These are phyloP conservation scores for Penicillium fimorum DNA, from an alignment of 495 filamentous ascomycete species.

Conservation along the genomic window DNA sequence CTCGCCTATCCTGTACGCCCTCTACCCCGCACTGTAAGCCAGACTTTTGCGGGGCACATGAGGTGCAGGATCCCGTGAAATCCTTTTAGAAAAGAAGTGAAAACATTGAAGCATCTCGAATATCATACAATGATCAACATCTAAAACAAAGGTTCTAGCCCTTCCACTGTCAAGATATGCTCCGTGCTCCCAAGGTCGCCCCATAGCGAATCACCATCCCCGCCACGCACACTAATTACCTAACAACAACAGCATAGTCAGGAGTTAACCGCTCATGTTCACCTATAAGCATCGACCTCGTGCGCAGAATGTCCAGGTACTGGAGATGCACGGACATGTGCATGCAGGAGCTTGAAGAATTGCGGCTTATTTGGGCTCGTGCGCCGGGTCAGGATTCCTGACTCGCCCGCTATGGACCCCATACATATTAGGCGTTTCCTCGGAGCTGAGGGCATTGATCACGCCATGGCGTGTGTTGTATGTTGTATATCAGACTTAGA, in stretches of 20 bases:
- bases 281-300: slow-evolving; percentile 3
- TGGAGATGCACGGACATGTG: slow-evolving; percentile 1
- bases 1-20: slow-evolving; percentile 1
- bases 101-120: neutral
- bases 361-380: slow-evolving; percentile 2
- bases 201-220: slow-evolving; percentile 31
- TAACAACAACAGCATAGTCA: slow-evolving; percentile 27
- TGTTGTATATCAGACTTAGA: neutral
- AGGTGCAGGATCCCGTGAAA: neutral
- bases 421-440: neutral
- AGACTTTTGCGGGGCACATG: slow-evolving; percentile 26
- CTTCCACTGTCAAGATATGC: slow-evolving; percentile 30
- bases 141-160: slow-evolving; percentile 16
- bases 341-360: slow-evolving; percentile 9
- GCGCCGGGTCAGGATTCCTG: neutral
- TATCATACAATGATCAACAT: slow-evolving; percentile 7
- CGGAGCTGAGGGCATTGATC: slow-evolving; percentile 15
- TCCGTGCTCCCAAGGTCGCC: slow-evolving; percentile 23
- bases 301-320: slow-evolving; percentile 7
- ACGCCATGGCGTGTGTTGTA: slow-evolving; percentile 14
- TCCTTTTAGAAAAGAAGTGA: neutral
- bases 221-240: slow-evolving; percentile 36
- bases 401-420: neutral
- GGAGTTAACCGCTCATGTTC: slow-evolving; percentile 3
- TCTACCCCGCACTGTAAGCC: slow-evolving; percentile 23